Percentiles rank a stretch among this genome's conserved stretches.
Evolutionary conservation across 1,284 basidiomycete genomes (phyloP).

Genomic region (Leccinum solheimii): DNA sequence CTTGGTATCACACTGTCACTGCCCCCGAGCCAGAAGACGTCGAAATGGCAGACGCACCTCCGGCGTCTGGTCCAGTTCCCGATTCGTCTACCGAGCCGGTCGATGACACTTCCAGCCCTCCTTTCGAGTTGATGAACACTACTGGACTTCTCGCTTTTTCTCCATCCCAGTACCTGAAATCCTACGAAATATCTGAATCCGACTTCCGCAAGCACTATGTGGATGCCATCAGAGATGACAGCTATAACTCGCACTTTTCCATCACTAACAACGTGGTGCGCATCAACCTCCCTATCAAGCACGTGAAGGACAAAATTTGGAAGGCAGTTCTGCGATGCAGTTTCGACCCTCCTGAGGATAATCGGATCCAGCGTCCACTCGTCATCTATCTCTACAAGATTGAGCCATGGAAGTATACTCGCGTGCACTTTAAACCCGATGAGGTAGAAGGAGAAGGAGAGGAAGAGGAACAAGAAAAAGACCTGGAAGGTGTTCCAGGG

Average conservation of each 20-base stretch:
- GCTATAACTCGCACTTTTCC: conserved; percentile 21
- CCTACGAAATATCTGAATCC: conserved; percentile 24
- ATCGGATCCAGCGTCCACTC: conserved; percentile 21
- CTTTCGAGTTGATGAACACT: not conserved
- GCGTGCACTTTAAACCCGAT: conserved; percentile 14
- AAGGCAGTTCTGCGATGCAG: conserved; percentile 28
- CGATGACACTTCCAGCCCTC: not conserved
- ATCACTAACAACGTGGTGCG: conserved; percentile 23
- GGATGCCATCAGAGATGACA: conserved; percentile 13
- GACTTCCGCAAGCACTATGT: conserved; percentile 24
- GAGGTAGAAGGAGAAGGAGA: not conserved
- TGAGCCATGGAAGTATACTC: conserved; percentile 14
- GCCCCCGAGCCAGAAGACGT: conserved; percentile 7
- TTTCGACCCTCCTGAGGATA: conserved; percentile 17
- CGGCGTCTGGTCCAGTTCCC: not conserved
- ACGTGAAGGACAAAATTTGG: conserved; percentile 16
- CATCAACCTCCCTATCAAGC: conserved; percentile 25
- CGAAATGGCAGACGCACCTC: conserved; percentile 3
- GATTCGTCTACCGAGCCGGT: not conserved
- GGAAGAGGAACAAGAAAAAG: not conserved
- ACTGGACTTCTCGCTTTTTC: conserved; percentile 29
- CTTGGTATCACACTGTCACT: conserved; percentile 21
- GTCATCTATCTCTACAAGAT: conserved; percentile 25
- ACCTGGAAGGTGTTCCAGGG: conserved; percentile 10
- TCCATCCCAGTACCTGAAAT: conserved; percentile 19